phyloP scores from a whole-genome alignment of 345 rosid species.

The Euphorbia tirucalli region DNA sequence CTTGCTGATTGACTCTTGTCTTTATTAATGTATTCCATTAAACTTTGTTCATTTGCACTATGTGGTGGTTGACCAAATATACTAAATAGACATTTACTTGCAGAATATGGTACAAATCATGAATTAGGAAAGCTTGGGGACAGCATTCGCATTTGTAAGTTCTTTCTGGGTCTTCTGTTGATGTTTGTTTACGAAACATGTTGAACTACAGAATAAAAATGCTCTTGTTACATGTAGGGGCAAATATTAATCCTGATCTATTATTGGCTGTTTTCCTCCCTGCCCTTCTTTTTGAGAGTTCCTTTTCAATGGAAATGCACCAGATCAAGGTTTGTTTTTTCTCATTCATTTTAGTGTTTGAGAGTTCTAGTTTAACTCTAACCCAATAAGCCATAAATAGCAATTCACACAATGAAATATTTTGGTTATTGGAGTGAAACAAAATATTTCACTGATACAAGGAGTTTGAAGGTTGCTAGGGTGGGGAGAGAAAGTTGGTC shows the following conservation, averaged over 20 bases:
- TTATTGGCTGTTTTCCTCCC: constrained; percentile 94
- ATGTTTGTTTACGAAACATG: background rate
- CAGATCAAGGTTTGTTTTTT: constrained; percentile 73
- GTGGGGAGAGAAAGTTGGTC: background rate
- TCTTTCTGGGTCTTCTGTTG: background rate
- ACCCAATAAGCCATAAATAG: too few species aligned
- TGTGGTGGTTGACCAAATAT: background rate
- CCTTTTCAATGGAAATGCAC: constrained; percentile 92
- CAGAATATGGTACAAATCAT: constrained; percentile 85
- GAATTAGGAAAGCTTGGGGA: constrained; percentile 71
- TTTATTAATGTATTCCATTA: background rate
- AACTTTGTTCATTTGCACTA: background rate
- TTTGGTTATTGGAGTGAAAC: background rate
- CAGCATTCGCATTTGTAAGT: constrained; percentile 92
- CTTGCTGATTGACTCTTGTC: background rate
- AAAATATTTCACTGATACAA: background rate
- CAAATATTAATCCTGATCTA: constrained; percentile 74
- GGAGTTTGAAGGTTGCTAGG: background rate
- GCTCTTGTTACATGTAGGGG: constrained; percentile 53
- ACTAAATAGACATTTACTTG: constrained; percentile 9
- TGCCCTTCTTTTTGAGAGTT: constrained; percentile 93
- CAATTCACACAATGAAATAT: too few species aligned
- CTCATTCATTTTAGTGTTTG: background rate
- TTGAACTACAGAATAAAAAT: constrained; percentile 5
- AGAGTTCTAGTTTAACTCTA: background rate